Conservation (phyloP, 257 asterid genomes). For the Fraxinus excelsior region DNA sequence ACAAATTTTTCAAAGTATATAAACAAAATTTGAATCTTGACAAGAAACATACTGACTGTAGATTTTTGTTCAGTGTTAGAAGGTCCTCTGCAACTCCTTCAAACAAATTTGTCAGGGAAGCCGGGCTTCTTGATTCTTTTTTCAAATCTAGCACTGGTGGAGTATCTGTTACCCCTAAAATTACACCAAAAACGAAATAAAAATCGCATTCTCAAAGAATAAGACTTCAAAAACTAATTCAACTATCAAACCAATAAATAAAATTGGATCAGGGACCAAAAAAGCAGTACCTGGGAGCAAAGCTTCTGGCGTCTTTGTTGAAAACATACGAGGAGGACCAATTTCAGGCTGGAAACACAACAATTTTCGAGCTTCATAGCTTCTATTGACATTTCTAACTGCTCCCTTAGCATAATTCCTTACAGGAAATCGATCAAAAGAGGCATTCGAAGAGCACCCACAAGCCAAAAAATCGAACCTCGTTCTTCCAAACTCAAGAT, state of each 20-base stretch:
- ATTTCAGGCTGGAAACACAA: conserved; percentile 50
- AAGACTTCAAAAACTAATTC: conserved; percentile 6
- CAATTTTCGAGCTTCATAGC: conserved; percentile 45
- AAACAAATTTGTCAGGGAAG: conserved; percentile 62
- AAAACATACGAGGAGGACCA: conserved; percentile 58
- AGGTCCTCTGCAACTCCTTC: conserved; percentile 86
- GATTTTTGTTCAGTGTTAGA: conserved; percentile 67
- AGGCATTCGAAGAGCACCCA: conserved; percentile 72
- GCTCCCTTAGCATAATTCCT: conserved; percentile 42
- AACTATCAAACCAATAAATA: background rate
- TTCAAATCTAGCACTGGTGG: conserved; percentile 58
- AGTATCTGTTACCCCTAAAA: conserved; percentile 40
- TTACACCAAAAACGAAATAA: conserved; percentile 5
- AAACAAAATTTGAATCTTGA: background rate
- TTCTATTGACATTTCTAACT: conserved; percentile 48
- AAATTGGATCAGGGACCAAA: background rate
- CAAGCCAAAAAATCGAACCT: conserved; percentile 64
- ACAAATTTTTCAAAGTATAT: background rate
- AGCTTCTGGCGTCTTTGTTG: conserved; percentile 66
- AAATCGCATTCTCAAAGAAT: conserved; percentile 15
- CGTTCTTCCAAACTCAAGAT: conserved; percentile 63
- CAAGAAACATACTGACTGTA: conserved; percentile 67
- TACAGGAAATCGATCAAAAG: conserved; percentile 38
- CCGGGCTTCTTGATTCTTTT: conserved; percentile 37
- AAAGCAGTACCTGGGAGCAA: conserved; percentile 54